Base-by-base conservation (phyloP, 2,329 filamentous ascomycete species). In the Penicillium sp. region DNA sequence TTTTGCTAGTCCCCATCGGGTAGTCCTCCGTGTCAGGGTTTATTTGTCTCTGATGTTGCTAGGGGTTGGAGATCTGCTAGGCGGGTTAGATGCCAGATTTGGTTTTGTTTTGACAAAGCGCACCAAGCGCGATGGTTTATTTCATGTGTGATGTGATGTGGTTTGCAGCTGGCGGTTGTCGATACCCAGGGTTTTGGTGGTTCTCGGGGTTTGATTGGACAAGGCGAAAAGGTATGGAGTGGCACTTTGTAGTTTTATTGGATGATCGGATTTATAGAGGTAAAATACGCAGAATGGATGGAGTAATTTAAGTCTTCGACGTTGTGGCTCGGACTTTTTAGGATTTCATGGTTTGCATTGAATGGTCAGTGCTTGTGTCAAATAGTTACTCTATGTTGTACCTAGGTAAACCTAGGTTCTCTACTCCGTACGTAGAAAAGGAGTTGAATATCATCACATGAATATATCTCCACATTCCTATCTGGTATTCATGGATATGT, bases 61-160 rank as follows among this genome's bases (percentile, higher is more conserved):
- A 2, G 23, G 9, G n/a, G 2, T 13, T 43, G 7, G 2, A 17
- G 19, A 44, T 52, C 38, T 45, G 12, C 31, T 23, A 6, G 12
- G 8, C 45, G 29, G 45, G 31, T n/a, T 31, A 48, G 6, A 23
- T 25, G 19, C 15, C 9, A 36, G 1, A 23, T 23, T 23, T 23
- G 19, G 13, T 13, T 6, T 33, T 33, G 12, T 33, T 48, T 48
- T 35, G 7, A 33, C 12, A 31, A 47, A 21, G 43, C 43, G 43
- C 43, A 47, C 23, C 31, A 36, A 49, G 31, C 33, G 47, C 35
- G 47, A n/a, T 25, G 21, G 10, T 9, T 27, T 35, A 2, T 38
- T 35, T 17, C 7, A 13, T 15, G 15, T 53, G 51, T 53, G 51
- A 38, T 53, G 51, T 48, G 51, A 53, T 53, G 2, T 25, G 31